These are phyloP conservation scores for Magnaporthales sp. DNA, from an alignment of 2,329 filamentous ascomycete genomes.

Conservation along the genomic window DNA sequence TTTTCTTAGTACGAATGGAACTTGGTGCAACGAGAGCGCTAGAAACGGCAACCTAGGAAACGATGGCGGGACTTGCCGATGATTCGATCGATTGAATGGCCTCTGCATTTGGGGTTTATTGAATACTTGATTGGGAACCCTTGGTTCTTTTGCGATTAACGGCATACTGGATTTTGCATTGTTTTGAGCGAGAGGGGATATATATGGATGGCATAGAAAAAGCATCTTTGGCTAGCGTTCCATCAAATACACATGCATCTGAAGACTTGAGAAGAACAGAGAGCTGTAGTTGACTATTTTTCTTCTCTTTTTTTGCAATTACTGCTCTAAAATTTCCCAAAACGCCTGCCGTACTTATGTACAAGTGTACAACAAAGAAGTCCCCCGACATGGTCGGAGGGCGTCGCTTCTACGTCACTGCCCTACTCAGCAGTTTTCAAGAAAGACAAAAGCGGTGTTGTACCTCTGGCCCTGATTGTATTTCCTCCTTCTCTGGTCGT, in stretches of 20 bases:
- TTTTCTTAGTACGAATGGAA: constrained; percentile 53
- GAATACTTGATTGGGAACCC: neutral
- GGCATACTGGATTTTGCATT: neutral
- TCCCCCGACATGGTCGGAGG: neutral
- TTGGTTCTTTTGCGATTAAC: neutral
- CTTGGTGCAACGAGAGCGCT: constrained; percentile 47
- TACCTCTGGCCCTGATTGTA: neutral
- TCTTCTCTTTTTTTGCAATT: constrained; percentile 1
- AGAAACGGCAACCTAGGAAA: constrained; percentile 16
- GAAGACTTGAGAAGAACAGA: neutral
- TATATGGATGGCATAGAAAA: constrained; percentile 1
- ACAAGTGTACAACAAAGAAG: neutral
- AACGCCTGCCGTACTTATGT: constrained; percentile 14
- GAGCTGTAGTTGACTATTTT: neutral
- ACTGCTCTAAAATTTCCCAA: constrained; percentile 1
- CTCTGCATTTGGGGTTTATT: neutral
- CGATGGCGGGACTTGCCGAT: neutral
- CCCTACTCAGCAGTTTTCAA: neutral
- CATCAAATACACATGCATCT: neutral
- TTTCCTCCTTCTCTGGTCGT: neutral
- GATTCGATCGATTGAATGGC: neutral
- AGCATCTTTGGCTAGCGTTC: neutral
- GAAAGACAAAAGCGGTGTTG: neutral
- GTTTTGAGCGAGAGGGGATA: neutral
- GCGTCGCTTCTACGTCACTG: neutral